These are phyloP conservation scores for Cytospora chrysosperma DNA, from an alignment of 2,329 filamentous ascomycete species.

Conservation along the genomic window DNA sequence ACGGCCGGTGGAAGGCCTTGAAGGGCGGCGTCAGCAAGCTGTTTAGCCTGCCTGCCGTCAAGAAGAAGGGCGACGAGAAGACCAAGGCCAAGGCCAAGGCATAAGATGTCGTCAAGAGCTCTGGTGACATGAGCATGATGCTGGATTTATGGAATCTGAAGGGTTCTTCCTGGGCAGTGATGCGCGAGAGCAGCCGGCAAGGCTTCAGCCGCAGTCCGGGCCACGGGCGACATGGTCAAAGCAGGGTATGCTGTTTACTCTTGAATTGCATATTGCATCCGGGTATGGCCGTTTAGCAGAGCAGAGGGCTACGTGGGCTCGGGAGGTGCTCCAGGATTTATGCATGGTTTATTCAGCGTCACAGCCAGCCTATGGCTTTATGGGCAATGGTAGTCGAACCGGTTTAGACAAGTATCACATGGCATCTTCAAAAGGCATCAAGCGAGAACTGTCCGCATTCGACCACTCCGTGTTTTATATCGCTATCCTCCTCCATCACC, in stretches of 20 bases:
- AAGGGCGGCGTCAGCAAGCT: constrained; percentile 61
- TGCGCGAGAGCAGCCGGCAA: background rate
- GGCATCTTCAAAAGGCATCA: background rate
- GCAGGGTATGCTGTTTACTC: background rate
- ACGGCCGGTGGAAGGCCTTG: constrained; percentile 64
- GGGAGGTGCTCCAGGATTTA: background rate
- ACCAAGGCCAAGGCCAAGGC: constrained; percentile 11
- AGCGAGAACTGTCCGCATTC: background rate
- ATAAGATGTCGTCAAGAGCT: background rate
- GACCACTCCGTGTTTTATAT: constrained; percentile 5
- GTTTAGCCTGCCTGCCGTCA: constrained; percentile 66
- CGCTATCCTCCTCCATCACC: background rate
- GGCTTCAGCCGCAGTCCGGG: background rate
- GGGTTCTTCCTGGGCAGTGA: background rate
- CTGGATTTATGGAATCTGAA: no score
- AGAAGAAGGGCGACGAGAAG: constrained; percentile 51
- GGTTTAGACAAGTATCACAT: background rate
- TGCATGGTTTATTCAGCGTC: background rate
- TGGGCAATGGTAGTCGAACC: background rate
- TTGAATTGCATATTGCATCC: background rate
- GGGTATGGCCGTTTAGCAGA: background rate
- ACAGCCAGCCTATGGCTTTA: background rate
- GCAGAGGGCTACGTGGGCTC: background rate
- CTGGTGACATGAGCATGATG: no score
- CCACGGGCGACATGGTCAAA: background rate